Evolutionary conservation across 1,284 basidiomycete genomes (phyloP).

Genomic region (Boletus sp.): DNA sequence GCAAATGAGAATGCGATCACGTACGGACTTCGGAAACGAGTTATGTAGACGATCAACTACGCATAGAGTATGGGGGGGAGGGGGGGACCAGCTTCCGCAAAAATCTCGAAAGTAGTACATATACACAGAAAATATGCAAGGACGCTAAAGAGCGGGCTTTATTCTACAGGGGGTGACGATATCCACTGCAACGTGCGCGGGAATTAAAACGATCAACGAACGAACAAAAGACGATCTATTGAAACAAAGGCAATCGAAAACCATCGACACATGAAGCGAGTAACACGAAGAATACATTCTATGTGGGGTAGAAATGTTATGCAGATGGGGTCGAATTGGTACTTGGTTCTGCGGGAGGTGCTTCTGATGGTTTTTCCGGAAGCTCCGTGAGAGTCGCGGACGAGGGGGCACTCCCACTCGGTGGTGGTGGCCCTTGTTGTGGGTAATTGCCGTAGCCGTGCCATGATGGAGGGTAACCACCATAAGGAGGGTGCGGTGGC

Average conservation of each 20-base stretch:
- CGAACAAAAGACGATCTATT: slow-evolving; percentile 17
- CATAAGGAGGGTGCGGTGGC: slow-evolving; percentile 26
- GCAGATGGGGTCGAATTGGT: slow-evolving; percentile 20
- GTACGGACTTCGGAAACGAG: slow-evolving; percentile 13
- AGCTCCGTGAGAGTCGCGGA: slow-evolving; percentile 14
- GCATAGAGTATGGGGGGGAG: slow-evolving; percentile 24
- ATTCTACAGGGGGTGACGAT: slow-evolving; percentile 25
- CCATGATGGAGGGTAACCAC: slow-evolving; percentile 29
- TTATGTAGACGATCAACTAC: slow-evolving; percentile 16
- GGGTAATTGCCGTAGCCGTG: slow-evolving; percentile 28
- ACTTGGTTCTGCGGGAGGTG: slow-evolving; percentile 16
- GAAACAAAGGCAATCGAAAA: slow-evolving; percentile 24
- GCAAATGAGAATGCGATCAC: slow-evolving; percentile 12
- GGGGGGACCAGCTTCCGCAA: neutral
- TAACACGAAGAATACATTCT: slow-evolving; percentile 27
- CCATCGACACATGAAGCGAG: slow-evolving; percentile 12
- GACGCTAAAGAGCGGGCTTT: slow-evolving; percentile 11
- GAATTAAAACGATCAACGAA: slow-evolving; percentile 5
- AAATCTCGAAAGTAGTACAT: slow-evolving; percentile 25
- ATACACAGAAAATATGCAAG: slow-evolving; percentile 31
- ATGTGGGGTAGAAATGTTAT: slow-evolving; percentile 16
- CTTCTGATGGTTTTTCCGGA: slow-evolving; percentile 29
- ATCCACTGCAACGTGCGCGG: slow-evolving; percentile 12
- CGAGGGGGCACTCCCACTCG: slow-evolving; percentile 13
- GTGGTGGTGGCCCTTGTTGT: slow-evolving; percentile 21